Percentiles rank a stretch among this genome's conserved stretches.
Conservation (phyloP, 1,284 basidiomycete species). For the Microbotryum saponariae region DNA sequence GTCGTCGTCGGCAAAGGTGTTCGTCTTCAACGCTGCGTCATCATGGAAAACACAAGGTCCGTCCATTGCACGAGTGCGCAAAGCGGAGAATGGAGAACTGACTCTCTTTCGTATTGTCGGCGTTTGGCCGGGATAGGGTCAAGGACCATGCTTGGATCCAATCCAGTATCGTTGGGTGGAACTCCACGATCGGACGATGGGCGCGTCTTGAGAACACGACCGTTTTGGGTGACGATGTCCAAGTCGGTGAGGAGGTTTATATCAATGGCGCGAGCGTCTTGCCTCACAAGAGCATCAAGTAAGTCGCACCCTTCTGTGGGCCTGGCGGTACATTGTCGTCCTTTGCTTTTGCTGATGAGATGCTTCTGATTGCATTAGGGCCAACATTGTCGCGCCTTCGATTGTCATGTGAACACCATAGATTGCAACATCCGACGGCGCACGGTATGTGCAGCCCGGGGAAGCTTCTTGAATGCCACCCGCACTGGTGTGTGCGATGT, state of each 20-base stretch:
- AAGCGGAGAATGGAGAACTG: neutral
- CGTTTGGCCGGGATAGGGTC: constrained; percentile 34
- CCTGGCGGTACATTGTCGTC: too few species aligned
- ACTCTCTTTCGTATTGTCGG: neutral
- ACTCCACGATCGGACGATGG: constrained; percentile 48
- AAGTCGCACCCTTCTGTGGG: neutral
- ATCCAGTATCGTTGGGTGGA: constrained; percentile 49
- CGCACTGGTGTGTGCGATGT: too few species aligned
- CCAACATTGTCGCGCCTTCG: constrained; percentile 22
- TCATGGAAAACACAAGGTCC: constrained; percentile 39
- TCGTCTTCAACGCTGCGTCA: constrained; percentile 47
- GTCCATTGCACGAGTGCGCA: neutral
- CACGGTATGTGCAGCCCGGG: too few species aligned
- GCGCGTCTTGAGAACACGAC: constrained; percentile 48
- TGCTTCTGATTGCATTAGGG: neutral
- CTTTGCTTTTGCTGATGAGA: too few species aligned
- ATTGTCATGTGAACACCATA: constrained; percentile 30
- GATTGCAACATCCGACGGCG: too few species aligned
- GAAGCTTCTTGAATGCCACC: too few species aligned
- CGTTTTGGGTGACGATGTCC: constrained; percentile 49
- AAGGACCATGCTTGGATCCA: constrained; percentile 49
- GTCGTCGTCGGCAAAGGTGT: constrained; percentile 47
- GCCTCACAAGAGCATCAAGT: constrained; percentile 43
- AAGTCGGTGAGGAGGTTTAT: constrained; percentile 50
- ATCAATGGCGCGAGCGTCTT: constrained; percentile 48